A percentile compares a stretch with the other conserved stretches of the same genome.
These are phyloP conservation scores for Draba incana DNA, from an alignment of 345 rosid genomes.

Conservation along the genomic window DNA sequence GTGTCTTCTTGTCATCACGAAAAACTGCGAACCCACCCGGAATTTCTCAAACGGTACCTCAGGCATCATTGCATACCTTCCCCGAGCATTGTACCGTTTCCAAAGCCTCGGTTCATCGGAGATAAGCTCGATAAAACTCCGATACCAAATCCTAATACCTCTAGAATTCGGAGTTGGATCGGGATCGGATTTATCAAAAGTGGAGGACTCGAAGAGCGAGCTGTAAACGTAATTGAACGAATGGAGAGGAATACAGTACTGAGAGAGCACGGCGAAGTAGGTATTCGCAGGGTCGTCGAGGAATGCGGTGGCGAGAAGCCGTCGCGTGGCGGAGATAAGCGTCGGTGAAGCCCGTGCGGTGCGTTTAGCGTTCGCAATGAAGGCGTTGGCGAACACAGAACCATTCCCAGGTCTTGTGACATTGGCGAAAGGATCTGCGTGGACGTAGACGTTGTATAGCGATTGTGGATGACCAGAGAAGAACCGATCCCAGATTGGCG, in stretches of 20 bases:
- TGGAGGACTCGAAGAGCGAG: constrained; percentile 54
- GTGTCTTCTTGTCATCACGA: constrained; percentile 76
- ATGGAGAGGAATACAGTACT: constrained; percentile 83
- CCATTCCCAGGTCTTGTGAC: constrained; percentile 50
- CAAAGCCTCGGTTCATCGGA: constrained; percentile 67
- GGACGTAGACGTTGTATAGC: constrained; percentile 79
- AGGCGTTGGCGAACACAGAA: constrained; percentile 52
- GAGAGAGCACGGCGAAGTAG: constrained; percentile 83
- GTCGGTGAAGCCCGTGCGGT: constrained; percentile 91
- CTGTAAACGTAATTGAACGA: constrained; percentile 68
- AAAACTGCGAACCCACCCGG: constrained; percentile 93
- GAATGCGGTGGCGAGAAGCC: constrained; percentile 83
- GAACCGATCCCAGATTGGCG: constrained; percentile 81
- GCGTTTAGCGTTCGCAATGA: constrained; percentile 64
- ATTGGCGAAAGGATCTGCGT: constrained; percentile 80
- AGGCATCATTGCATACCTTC: constrained; percentile 75
- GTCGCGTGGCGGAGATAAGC: constrained; percentile 86
- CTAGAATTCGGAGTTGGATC: constrained; percentile 43
- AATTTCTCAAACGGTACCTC: constrained; percentile 73
- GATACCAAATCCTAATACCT: constrained; percentile 60
- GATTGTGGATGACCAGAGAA: constrained; percentile 45
- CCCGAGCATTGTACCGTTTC: constrained; percentile 84
- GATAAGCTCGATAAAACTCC: constrained; percentile 79
- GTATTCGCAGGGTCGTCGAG: constrained; percentile 89
- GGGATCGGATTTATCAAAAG: constrained; percentile 58